Conservation (phyloP, 2,329 filamentous ascomycete species). For the Neobulgaria alba region DNA sequence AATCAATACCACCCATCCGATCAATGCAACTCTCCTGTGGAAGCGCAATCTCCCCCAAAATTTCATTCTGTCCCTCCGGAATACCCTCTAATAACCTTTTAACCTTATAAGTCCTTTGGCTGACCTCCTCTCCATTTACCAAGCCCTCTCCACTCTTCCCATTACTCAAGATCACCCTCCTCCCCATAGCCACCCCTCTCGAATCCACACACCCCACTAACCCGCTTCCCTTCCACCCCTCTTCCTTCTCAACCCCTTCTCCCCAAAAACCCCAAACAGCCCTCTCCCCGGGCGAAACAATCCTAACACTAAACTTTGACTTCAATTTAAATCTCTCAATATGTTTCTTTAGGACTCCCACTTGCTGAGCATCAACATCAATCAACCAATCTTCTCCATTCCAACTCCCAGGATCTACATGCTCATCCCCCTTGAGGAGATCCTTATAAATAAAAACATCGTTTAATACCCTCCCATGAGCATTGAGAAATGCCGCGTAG, state of each 20-base stretch:
- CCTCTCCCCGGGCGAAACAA: slow-evolving; percentile 56
- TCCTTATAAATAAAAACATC: slow-evolving; percentile 82
- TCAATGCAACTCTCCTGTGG: slow-evolving; percentile 90
- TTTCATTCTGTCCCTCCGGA: slow-evolving; percentile 76
- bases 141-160: slow-evolving; percentile 27
- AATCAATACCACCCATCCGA: slow-evolving; percentile 76
- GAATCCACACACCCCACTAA: slow-evolving; percentile 34
- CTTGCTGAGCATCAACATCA: slow-evolving; percentile 69
- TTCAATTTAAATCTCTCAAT: slow-evolving; percentile 81
- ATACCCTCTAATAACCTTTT: slow-evolving; percentile 74
- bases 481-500: slow-evolving; percentile 81
- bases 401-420: neutral
- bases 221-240: slow-evolving; percentile 9
- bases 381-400: slow-evolving; percentile 51
- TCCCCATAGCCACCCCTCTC: slow-evolving; percentile 48
- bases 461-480: slow-evolving; percentile 73
- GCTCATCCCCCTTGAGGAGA: too few species aligned
- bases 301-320: slow-evolving; percentile 63
- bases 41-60: slow-evolving; percentile 60
- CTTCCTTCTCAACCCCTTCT: slow-evolving; percentile 5
- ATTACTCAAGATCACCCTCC: slow-evolving; percentile 37
- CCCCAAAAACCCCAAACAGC: slow-evolving; percentile 67
- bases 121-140: slow-evolving; percentile 35
- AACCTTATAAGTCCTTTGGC: slow-evolving; percentile 58
- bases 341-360: slow-evolving; percentile 55